These are phyloP conservation scores for Rhinocladiella mackenziei DNA, from an alignment of 2,329 filamentous ascomycete genomes.

Conservation along the genomic window DNA sequence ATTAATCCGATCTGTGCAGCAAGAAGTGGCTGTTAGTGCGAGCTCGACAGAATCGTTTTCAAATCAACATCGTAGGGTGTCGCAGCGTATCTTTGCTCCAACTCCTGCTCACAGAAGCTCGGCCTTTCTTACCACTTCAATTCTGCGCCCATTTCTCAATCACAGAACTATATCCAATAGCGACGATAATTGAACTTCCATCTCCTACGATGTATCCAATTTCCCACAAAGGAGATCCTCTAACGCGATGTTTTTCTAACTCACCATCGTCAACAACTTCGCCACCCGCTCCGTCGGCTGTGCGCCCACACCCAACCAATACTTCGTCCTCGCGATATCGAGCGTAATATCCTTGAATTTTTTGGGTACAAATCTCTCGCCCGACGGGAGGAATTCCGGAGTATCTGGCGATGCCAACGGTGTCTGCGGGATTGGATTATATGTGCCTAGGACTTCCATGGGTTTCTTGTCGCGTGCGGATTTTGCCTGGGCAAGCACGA, in stretches of 20 bases:
- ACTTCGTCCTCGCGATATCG: conserved; percentile 74
- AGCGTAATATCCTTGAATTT: conserved; percentile 89
- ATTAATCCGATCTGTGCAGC: conserved; percentile 25
- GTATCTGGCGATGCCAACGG: conserved; percentile 35
- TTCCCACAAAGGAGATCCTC: neutral
- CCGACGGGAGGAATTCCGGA: conserved; percentile 27
- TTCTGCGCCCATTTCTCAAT: no score
- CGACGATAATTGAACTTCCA: no score
- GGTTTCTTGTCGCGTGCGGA: conserved; percentile 84
- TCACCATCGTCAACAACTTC: conserved; percentile 77
- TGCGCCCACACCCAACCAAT: conserved; percentile 95
- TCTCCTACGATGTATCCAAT: no score
- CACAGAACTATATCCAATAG: no score
- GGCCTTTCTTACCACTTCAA: no score
- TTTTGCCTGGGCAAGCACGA: conserved; percentile 90
- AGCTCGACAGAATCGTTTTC: no score
- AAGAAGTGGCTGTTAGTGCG: neutral
- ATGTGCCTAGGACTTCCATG: conserved; percentile 80
- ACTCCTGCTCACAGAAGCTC: no score
- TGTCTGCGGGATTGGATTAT: conserved; percentile 56
- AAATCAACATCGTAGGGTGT: no score
- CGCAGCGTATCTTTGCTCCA: no score
- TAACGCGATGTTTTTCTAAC: conserved; percentile 24
- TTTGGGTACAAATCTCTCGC: conserved; percentile 53
- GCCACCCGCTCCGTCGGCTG: conserved; percentile 89